phyloP scores from a whole-genome alignment of 139 green algal genomes.

The Picochlorum sp. region DNA sequence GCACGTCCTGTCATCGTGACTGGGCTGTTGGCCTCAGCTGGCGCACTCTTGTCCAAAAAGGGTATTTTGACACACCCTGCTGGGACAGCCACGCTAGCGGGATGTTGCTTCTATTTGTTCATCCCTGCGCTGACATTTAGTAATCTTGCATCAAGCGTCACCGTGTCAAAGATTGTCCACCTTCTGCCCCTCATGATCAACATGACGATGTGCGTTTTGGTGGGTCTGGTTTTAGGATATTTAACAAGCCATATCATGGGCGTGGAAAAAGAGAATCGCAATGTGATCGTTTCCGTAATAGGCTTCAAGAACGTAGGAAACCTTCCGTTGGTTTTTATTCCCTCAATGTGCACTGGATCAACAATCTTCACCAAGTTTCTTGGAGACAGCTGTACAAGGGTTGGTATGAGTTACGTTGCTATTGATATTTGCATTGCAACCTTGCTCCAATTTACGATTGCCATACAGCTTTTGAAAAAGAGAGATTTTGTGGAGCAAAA shows the following conservation, averaged over 20 bases:
- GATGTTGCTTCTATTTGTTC: slow-evolving; percentile 16
- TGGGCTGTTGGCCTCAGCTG: slow-evolving; percentile 10
- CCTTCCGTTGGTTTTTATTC: slow-evolving; percentile 27
- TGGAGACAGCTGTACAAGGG: slow-evolving; percentile 14
- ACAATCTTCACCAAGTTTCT: slow-evolving; percentile 14
- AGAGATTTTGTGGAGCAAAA: not conserved
- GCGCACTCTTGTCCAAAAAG: slow-evolving; percentile 9
- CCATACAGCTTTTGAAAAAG: slow-evolving; percentile 15
- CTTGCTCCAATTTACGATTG: slow-evolving; percentile 28
- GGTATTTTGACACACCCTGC: not conserved
- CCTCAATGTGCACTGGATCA: slow-evolving; percentile 14
- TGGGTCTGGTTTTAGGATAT: slow-evolving; percentile 13
- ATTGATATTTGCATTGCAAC: slow-evolving; percentile 26
- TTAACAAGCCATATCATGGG: slow-evolving; percentile 1
- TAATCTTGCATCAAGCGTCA: slow-evolving; percentile 17
- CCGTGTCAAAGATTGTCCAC: slow-evolving; percentile 9
- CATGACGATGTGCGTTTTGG: slow-evolving; percentile 14
- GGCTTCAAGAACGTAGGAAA: slow-evolving; percentile 28
- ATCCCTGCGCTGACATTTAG: slow-evolving; percentile 17
- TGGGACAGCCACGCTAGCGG: slow-evolving; percentile 4
- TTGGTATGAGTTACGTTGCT: slow-evolving; percentile 11
- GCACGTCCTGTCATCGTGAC: slow-evolving; percentile 17
- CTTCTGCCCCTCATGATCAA: slow-evolving; percentile 28
- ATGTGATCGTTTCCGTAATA: not conserved
- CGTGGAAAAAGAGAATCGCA: slow-evolving; percentile 1